A percentile compares a stretch with the other conserved stretches of the same genome.
These are phyloP conservation scores for Diaporthe longicolla DNA, from an alignment of 2,329 filamentous ascomycete genomes.

Conservation along the genomic window DNA sequence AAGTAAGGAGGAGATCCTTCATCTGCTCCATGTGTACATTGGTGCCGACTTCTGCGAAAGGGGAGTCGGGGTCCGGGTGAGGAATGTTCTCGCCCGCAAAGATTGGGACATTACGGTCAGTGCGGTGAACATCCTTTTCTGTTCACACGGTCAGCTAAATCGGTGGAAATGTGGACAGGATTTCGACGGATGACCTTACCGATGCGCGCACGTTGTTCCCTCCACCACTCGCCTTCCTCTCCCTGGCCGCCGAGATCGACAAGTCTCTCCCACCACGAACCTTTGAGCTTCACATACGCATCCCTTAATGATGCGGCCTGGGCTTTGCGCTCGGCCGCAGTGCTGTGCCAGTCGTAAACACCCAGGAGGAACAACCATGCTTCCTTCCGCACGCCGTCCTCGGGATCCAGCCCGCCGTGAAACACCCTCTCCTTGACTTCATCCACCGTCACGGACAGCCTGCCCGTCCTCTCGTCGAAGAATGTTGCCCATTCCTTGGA, in stretches of 20 bases:
- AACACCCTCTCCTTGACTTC: slow-evolving; percentile 99
- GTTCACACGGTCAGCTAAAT: slow-evolving; percentile 48
- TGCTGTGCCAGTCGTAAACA: slow-evolving; percentile 94
- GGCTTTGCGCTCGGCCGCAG: slow-evolving; percentile 84
- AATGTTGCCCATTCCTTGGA: slow-evolving; percentile 91
- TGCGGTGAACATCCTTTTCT: slow-evolving; percentile 99
- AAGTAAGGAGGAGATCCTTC: slow-evolving; percentile 98
- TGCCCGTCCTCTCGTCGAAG: slow-evolving; percentile 83
- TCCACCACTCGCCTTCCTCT: slow-evolving; percentile 95
- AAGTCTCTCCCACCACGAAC: slow-evolving; percentile 95
- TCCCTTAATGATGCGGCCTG: slow-evolving; percentile 89
- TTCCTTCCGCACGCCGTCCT: slow-evolving; percentile 94
- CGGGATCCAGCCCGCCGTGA: slow-evolving; percentile 88
- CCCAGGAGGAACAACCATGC: slow-evolving; percentile 96
- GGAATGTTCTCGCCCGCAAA: slow-evolving; percentile 97
- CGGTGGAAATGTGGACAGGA: not conserved
- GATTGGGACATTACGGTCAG: slow-evolving; percentile 93
- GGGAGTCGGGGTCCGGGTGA: slow-evolving; percentile 95
- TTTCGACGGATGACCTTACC: slow-evolving; percentile 70
- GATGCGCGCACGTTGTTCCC: slow-evolving; percentile 92
- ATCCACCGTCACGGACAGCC: slow-evolving; percentile 83
- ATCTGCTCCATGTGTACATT: slow-evolving; percentile 99
- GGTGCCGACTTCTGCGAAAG: slow-evolving; percentile 92
- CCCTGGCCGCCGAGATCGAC: slow-evolving; percentile 84
- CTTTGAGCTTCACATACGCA: slow-evolving; percentile 94